These are phyloP conservation scores for Iris macrosiphon DNA, from an alignment of 106 monocot genomes.

Conservation along the genomic window DNA sequence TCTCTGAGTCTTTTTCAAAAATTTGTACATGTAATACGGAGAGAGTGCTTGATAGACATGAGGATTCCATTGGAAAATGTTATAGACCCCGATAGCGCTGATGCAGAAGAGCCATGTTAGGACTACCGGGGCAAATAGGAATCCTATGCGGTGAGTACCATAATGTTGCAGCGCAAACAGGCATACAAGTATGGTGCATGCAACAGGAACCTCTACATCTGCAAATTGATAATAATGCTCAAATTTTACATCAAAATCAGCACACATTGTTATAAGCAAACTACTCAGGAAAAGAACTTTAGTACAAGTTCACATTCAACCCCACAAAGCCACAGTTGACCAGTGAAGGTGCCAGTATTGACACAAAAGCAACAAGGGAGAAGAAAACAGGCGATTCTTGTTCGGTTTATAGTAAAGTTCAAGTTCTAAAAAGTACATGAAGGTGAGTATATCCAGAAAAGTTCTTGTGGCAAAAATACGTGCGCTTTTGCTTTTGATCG, in stretches of 20 bases:
- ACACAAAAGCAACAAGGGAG: too few species aligned
- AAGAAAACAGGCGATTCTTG: too few species aligned
- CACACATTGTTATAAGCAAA: too few species aligned
- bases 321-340: too few species aligned
- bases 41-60: conserved; percentile 22
- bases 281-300: too few species aligned
- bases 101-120: conserved; percentile 12
- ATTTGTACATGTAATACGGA: conserved; percentile 22
- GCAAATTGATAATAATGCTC: conserved; percentile 1
- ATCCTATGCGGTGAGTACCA: conserved; percentile 10
- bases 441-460: too few species aligned
- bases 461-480: too few species aligned
- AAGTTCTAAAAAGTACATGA: too few species aligned
- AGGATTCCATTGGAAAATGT: conserved; percentile 17
- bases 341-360: too few species aligned
- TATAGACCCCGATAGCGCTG: conserved; percentile 13
- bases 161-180: conserved; percentile 13
- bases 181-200: conserved; percentile 8
- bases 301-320: too few species aligned
- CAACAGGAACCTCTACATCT: conserved; percentile 17
- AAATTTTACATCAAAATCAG: neutral
- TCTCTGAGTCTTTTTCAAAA: conserved; percentile 21
- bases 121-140: conserved; percentile 16
- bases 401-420: too few species aligned
- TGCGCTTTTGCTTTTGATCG: too few species aligned